Percentiles rank a stretch among this genome's conserved stretches.
Evolutionary conservation across 306 rosid genomes (phyloP).

Genomic region (Glycine latifolia): DNA sequence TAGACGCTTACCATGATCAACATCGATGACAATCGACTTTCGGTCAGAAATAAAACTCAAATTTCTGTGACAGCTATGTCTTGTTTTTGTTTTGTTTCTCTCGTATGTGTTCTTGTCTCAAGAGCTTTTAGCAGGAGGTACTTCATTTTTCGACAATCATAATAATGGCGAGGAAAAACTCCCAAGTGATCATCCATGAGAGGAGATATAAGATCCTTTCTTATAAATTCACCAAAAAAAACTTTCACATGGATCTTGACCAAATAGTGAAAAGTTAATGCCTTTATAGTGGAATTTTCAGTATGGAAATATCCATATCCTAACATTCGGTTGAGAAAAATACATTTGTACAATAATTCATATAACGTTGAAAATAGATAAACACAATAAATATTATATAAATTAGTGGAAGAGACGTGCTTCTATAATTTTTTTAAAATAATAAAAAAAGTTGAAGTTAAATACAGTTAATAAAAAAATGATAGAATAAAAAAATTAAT

Average conservation of each 20-base stretch:
- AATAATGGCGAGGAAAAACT: neutral
- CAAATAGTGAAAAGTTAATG: no score
- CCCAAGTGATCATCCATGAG: neutral
- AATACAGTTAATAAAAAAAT: no score
- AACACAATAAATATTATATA: neutral
- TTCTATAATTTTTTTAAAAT: no score
- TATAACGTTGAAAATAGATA: neutral
- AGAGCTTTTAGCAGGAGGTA: neutral
- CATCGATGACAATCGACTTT: neutral
- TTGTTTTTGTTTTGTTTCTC: neutral
- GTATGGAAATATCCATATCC: no score
- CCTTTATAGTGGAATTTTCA: no score
- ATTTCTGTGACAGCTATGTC: neutral
- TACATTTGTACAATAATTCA: neutral
- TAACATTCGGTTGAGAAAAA: no score
- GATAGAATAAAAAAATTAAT: no score
- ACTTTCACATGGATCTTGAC: neutral
- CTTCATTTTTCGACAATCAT: neutral
- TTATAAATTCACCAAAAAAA: neutral
- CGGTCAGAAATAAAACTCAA: neutral
- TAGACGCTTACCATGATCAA: neutral
- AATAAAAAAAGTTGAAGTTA: no score
- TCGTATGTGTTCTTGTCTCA: neutral
- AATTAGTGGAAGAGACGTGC: no score
- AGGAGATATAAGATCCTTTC: neutral